Evolutionary conservation across 257 asterid species (phyloP).

Genomic region (Henckelia pumila): DNA sequence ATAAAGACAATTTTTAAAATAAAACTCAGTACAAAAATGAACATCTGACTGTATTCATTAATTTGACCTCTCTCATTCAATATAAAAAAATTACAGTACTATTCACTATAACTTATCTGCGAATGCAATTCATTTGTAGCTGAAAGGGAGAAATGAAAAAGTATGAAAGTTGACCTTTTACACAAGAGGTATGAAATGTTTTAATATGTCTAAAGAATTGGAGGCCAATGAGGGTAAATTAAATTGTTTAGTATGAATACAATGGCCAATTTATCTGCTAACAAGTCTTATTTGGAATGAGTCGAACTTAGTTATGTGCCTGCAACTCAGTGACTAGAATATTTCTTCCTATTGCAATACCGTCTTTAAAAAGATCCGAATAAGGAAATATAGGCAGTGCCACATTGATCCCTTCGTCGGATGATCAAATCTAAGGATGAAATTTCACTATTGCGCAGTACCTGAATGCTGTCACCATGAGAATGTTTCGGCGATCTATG

Average conservation of each 20-base stretch:
- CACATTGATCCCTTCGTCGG: background rate
- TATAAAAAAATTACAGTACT: background rate
- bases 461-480: conserved; percentile 74
- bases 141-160: background rate
- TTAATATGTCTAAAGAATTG: background rate
- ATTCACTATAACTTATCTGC: background rate
- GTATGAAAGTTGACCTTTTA: background rate
- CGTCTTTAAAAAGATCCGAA: conserved; percentile 2
- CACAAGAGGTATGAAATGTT: background rate
- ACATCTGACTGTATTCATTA: no score
- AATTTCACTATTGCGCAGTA: conserved; percentile 28
- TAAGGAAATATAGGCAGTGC: no score
- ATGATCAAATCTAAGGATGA: conserved; percentile 4
- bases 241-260: background rate
- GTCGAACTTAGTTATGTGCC: conserved; percentile 3
- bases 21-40: no score
- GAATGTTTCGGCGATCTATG: conserved; percentile 59
- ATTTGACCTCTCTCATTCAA: background rate
- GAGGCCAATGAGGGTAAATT: background rate
- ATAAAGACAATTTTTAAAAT: no score
- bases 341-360: background rate
- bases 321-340: background rate
- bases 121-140: background rate
- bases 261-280: background rate
- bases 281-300: background rate